A percentile compares a stretch with the other conserved stretches of the same genome.
phyloP scores from a whole-genome alignment of 2,329 filamentous ascomycete genomes.

The Calonectria honghensis region DNA sequence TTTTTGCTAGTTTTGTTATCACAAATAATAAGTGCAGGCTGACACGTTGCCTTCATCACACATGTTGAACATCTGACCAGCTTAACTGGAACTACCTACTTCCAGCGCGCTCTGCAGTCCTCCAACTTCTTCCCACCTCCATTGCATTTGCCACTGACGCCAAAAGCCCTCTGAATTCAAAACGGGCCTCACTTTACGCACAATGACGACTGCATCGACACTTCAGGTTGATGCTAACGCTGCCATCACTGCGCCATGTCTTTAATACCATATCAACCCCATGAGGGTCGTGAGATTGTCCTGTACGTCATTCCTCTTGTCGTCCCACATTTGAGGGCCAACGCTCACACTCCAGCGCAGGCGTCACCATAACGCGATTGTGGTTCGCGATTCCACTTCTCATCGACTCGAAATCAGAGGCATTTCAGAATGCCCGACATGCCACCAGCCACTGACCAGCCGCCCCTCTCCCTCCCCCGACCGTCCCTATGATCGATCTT shows the following conservation, averaged over 20 bases:
- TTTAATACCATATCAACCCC: constrained; percentile 84
- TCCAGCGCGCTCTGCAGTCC: constrained; percentile 5
- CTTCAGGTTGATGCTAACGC: constrained; percentile 45
- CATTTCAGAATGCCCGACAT: constrained; percentile 91
- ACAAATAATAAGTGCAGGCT: constrained; percentile 7
- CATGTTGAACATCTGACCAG: constrained; percentile 30
- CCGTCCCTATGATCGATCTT: constrained; percentile 67
- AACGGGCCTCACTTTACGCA: constrained; percentile 24
- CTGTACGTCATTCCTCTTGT: constrained; percentile 74
- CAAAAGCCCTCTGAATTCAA: neutral
- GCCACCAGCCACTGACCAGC: constrained; percentile 80
- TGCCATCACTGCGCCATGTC: constrained; percentile 68
- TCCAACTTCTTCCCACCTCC: constrained; percentile 20
- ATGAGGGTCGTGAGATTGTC: constrained; percentile 85
- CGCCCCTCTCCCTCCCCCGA: constrained; percentile 67
- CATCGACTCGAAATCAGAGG: constrained; percentile 88
- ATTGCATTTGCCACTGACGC: constrained; percentile 5
- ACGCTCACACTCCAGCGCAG: constrained; percentile 67
- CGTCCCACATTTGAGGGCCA: constrained; percentile 23
- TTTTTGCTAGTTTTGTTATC: neutral
- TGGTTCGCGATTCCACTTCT: constrained; percentile 91
- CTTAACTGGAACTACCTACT: constrained; percentile 13
- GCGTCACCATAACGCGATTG: constrained; percentile 93
- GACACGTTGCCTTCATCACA: constrained; percentile 17
- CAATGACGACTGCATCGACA: constrained; percentile 52